A percentile compares a stretch with the other conserved stretches of the same genome.
These are phyloP conservation scores for Jaltomata sinuosa DNA, from an alignment of 257 asterid species.

Conservation along the genomic window DNA sequence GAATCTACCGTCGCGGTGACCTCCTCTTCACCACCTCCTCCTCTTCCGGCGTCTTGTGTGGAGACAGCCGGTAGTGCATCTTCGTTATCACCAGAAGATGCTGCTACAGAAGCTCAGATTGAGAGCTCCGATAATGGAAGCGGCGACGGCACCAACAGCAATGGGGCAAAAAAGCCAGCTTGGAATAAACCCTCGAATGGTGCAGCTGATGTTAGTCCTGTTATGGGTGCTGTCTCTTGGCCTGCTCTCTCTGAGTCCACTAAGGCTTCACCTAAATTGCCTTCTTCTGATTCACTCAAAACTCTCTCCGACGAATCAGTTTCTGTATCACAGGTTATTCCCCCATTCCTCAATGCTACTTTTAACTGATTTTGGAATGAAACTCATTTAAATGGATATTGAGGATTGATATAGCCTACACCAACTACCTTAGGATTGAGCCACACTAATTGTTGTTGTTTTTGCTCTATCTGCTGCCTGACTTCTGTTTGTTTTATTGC, in stretches of 20 bases:
- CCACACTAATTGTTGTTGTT: background rate
- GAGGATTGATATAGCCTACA: background rate
- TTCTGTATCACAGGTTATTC: slow-evolving; percentile 39
- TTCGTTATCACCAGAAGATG: slow-evolving; percentile 9
- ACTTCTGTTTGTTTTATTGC: background rate
- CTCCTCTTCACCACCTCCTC: slow-evolving; percentile 12
- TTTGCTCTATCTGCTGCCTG: background rate
- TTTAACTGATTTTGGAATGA: background rate
- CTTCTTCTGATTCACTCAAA: slow-evolving; percentile 34
- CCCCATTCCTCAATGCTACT: background rate
- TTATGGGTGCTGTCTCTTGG: slow-evolving; percentile 79
- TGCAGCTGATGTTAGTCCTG: slow-evolving; percentile 32
- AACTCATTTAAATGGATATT: no score
- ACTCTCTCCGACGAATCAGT: slow-evolving; percentile 24
- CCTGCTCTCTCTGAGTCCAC: slow-evolving; percentile 77
- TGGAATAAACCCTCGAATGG: slow-evolving; percentile 55
- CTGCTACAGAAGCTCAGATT: slow-evolving; percentile 22
- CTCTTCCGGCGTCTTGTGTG: slow-evolving; percentile 1
- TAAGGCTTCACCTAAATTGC: slow-evolving; percentile 50
- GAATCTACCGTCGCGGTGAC: slow-evolving; percentile 18
- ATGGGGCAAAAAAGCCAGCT: slow-evolving; percentile 36
- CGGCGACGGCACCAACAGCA: slow-evolving; percentile 10
- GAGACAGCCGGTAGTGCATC: background rate
- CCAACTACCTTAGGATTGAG: background rate
- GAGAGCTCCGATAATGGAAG: slow-evolving; percentile 9